These are phyloP conservation scores for Ascobolus immersus DNA, from an alignment of 495 filamentous ascomycete genomes.

Conservation along the genomic window DNA sequence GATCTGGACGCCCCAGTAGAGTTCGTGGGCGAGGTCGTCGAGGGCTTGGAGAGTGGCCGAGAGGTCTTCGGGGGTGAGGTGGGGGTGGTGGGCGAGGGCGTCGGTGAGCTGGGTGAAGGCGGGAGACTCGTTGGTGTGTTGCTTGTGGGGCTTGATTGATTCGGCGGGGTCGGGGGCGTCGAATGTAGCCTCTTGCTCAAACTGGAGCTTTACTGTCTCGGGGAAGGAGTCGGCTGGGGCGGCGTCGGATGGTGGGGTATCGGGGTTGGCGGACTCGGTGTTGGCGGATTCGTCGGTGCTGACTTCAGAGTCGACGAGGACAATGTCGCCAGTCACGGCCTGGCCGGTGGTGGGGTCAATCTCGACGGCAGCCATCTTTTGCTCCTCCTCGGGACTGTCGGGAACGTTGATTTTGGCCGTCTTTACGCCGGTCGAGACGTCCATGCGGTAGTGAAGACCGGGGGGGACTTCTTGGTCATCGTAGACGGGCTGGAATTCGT, in stretches of 20 bases:
- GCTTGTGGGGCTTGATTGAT: conserved; percentile 6
- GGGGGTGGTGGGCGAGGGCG: conserved; percentile 13
- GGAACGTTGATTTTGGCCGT: conserved; percentile 36
- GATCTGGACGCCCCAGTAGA: conserved; percentile 43
- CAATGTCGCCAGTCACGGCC: conserved; percentile 23
- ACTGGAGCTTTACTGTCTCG: conserved; percentile 18
- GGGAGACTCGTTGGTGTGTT: not conserved
- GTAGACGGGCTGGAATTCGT: conserved; percentile 33
- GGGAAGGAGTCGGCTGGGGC: conserved; percentile 18
- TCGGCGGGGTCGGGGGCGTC: not conserved
- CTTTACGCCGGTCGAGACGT: conserved; percentile 33
- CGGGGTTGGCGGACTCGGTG: conserved; percentile 4
- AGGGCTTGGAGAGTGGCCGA: conserved; percentile 25
- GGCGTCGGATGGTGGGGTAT: conserved; percentile 3
- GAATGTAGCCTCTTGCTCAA: conserved; percentile 3
- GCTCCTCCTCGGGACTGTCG: conserved; percentile 18
- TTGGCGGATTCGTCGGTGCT: conserved; percentile 17
- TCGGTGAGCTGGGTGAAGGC: conserved; percentile 3
- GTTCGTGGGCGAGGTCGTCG: conserved; percentile 34
- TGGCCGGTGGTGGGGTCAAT: conserved; percentile 21
- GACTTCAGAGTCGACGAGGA: conserved; percentile 16
- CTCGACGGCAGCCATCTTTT: conserved; percentile 18
- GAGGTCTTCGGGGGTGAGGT: conserved; percentile 17
- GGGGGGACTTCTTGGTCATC: conserved; percentile 37
- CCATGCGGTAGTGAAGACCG: conserved; percentile 36